Conservation (phyloP, 148 eudicot genomes). For the Fagopyrum esculentum region DNA sequence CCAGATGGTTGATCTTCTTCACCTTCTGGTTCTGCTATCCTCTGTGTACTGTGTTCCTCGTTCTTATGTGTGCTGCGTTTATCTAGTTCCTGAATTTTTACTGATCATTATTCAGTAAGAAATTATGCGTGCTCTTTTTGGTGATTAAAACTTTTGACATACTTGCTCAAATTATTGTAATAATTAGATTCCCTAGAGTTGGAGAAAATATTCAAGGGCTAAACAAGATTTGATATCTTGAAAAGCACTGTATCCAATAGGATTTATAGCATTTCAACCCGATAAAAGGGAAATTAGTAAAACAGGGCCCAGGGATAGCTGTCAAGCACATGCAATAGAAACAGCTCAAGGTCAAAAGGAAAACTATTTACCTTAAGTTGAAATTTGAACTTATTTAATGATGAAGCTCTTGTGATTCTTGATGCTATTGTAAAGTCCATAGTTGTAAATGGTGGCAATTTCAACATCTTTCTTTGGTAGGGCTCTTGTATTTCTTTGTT, state of each 20-base stretch:
- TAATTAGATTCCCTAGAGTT: background rate
- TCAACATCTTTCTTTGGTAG: constrained; percentile 8
- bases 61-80: no score
- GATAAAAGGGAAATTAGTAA: background rate
- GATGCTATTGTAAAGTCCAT: background rate
- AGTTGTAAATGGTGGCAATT: background rate
- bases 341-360: background rate
- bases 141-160: background rate
- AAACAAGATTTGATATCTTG: background rate
- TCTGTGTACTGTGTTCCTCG: no score
- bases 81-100: no score
- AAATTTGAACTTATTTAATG: background rate
- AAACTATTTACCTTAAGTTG: constrained; percentile 1
- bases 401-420: background rate
- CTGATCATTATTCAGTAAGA: background rate
- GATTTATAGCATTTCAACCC: background rate
- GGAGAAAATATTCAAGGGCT: background rate
- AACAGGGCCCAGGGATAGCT: background rate
- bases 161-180: constrained; percentile 1
- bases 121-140: background rate
- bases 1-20: no score
- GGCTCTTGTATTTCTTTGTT: background rate
- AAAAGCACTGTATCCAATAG: background rate
- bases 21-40: no score
- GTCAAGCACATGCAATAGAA: constrained; percentile 6